These are phyloP conservation scores for Elsinoe batatas DNA, from an alignment of 2,329 filamentous ascomycete species.

Conservation along the genomic window DNA sequence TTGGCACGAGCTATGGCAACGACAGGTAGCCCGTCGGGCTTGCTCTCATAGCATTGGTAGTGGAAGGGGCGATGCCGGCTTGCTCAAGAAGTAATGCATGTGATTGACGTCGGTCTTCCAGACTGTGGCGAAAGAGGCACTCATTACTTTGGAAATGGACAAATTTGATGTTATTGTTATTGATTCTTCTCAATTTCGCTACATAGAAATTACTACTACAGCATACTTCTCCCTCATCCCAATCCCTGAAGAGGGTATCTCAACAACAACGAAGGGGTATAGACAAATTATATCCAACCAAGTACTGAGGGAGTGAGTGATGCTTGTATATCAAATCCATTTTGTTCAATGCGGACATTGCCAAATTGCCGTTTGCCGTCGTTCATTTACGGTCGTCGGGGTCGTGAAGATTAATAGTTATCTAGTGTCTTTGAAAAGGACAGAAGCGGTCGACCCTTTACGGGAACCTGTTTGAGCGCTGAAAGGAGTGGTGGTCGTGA, in stretches of 20 bases:
- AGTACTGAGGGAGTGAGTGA: neutral
- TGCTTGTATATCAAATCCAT: neutral
- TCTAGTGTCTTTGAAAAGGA: neutral
- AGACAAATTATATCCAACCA: neutral
- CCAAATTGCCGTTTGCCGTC: neutral
- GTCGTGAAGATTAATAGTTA: conserved; percentile 6
- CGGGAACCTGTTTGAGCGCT: neutral
- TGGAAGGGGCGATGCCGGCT: no score
- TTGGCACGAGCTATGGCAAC: no score
- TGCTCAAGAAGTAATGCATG: no score
- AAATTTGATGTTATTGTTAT: neutral
- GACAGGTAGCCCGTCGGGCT: no score
- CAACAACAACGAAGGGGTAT: neutral
- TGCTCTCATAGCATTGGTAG: no score
- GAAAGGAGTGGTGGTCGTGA: conserved; percentile 7
- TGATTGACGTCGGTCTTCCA: no score
- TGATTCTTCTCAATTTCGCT: neutral
- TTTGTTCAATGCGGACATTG: neutral
- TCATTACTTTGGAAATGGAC: no score
- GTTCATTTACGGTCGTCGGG: conserved; percentile 7
- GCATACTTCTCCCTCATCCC: neutral
- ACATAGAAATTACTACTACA: conserved; percentile 11
- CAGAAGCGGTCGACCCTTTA: neutral
- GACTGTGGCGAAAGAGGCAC: no score
- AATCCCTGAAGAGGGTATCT: neutral